phyloP scores from a whole-genome alignment of 2,329 filamentous ascomycete species.

The Akanthomyces uredinophilus region DNA sequence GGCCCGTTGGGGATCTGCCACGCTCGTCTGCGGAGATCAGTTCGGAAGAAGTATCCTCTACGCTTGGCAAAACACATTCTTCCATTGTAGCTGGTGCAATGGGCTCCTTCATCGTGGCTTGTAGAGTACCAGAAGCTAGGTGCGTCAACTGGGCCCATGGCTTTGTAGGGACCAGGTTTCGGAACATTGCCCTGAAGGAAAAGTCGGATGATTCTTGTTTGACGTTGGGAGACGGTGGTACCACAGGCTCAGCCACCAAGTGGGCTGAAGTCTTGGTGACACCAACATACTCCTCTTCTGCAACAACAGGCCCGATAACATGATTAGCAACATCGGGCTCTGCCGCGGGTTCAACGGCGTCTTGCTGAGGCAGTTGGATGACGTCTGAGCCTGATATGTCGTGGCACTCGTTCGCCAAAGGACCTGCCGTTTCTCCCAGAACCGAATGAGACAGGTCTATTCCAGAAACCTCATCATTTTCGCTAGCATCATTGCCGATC shows the following conservation, averaged over 20 bases:
- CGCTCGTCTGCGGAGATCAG: neutral
- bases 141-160: constrained; percentile 22
- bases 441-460: neutral
- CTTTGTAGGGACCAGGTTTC: constrained; percentile 21
- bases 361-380: neutral
- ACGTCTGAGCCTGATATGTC: neutral
- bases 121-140: constrained; percentile 6
- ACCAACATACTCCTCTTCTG: neutral
- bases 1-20: neutral
- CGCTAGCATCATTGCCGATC: neutral
- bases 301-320: neutral
- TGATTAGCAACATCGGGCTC: neutral
- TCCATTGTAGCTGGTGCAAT: neutral
- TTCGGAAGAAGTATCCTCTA: neutral
- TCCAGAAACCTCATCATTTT: neutral
- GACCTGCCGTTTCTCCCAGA: too few relatives aligned
- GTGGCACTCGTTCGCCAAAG: neutral
- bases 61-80: neutral
- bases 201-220: constrained; percentile 15
- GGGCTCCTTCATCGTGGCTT: neutral
- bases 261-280: constrained; percentile 26
- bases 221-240: neutral
- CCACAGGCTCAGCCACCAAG: constrained; percentile 16
- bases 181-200: constrained; percentile 22
- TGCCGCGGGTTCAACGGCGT: neutral